These are phyloP conservation scores for Trametes cubensis DNA, from an alignment of 768 basidiomycete genomes.

Conservation along the genomic window DNA sequence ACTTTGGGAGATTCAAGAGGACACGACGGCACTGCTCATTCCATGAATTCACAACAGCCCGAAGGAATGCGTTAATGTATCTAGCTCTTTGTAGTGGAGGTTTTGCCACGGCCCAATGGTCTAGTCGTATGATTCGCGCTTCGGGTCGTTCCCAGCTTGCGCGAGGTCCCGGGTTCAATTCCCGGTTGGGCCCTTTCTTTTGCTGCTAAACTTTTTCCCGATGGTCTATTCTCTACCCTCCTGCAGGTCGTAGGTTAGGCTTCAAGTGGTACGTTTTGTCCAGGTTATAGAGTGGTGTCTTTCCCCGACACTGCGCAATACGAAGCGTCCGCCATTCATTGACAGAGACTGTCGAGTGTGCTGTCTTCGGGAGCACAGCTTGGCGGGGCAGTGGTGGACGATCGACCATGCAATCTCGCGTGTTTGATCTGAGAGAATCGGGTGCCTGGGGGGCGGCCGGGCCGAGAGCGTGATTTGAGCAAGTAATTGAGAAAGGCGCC, in stretches of 20 bases:
- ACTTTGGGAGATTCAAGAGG: not conserved
- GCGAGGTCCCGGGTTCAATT: conserved; percentile 26
- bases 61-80: too few species aligned
- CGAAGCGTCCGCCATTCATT: too few species aligned
- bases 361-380: not conserved
- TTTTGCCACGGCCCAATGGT: conserved; percentile 17
- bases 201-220: not conserved
- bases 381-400: not conserved
- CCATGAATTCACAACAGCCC: too few species aligned
- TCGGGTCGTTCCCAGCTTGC: conserved; percentile 10
- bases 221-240: not conserved
- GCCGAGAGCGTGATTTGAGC: not conserved
- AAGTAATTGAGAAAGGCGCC: not conserved
- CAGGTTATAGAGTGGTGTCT: too few species aligned
- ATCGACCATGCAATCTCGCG: not conserved
- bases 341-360: too few species aligned
- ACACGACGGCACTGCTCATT: too few species aligned
- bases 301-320: too few species aligned
- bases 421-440: not conserved
- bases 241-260: too few species aligned
- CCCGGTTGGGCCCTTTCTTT: conserved; percentile 22
- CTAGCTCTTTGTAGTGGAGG: too few species aligned
- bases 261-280: too few species aligned
- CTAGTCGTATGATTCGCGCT: conserved; percentile 26
- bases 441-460: not conserved